Evolutionary conservation across 495 filamentous ascomycete species (phyloP), one percentile per base, ranked within the genome.

Genomic region (Aspergillus leporis): DNA sequence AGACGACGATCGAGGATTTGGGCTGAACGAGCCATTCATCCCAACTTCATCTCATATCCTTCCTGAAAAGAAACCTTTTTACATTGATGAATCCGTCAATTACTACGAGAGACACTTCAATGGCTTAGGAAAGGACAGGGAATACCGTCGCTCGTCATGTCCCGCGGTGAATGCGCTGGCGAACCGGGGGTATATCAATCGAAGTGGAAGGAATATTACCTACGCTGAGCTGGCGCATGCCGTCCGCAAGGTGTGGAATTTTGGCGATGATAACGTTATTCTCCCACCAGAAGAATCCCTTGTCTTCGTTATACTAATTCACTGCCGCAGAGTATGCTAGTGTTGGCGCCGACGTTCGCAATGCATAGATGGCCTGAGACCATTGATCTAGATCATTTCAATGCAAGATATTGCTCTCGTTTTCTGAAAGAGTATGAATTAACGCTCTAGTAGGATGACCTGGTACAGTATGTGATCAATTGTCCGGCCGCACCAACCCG

Each of bases 201-300:
- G 52, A 16, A 55, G 9, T 45, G 52, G 52, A 8, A 23, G 52
- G 13, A 55, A 55, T 10, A 30, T 55, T n/a, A 28, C 52, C 0
- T 55, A 55, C 38, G 14, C 52, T 1, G 38, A 55, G 13, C 36
- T 55, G 9, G 52, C 52, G 16, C 52, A 55, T 14, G 52, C 52
- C 4, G 52, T 55, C 7, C 52, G 52, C 19, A 28, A 21, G 21
- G 52, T 55, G 13, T 55, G 52, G 52, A 55, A 55, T 14, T 55
- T 55, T 55, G 52, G 52, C 8, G 52, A 55, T 43, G 52, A 55
- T n/a, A 55, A 55, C 41, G 52, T 55, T n/a, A n/a, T n/a, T n/a
- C n/a, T n/a, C n/a, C n/a, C n/a, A n/a, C n/a, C n/a, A n/a, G n/a
- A n/a, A n/a, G 23, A 16, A 28, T 49, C 25, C 8, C 43, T 12